Evolutionary conservation across 1,284 basidiomycete genomes (phyloP), one percentile per base, ranked within the genome.

Genomic region (Coriolopsis trogii): DNA sequence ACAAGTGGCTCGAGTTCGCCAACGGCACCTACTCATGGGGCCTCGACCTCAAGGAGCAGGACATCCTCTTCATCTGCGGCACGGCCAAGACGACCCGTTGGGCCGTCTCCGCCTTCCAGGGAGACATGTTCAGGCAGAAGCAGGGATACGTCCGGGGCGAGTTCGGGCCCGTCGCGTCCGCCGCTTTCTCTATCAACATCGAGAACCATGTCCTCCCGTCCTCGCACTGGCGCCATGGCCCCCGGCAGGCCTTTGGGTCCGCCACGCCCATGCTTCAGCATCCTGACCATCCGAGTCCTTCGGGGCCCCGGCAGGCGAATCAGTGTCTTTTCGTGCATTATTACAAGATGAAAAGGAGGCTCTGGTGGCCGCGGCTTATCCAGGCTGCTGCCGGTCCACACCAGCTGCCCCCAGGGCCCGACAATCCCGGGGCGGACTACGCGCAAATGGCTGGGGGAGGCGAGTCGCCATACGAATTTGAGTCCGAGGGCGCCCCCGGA

Each of bases 301-400:
- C n/a, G 15, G n/a, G 6, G 24, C 25, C 39, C 15, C 24, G 12
- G 9, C 28, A 26, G 3, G 9, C n/a, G n/a, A 21, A 61, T 28
- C 61, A 62, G 33, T 62, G 61, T 29, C 31, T 64, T 1, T 64
- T 64, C 50, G 29, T 64, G 30, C 55, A 59, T 18, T 65, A 65
- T 33, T 63, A 58, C 38, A 61, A 60, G 46, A 47, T 61, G 52
- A 65, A 62, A 44, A 45, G 43, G 4, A 40, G 57, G 5, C 44
- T 34, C 6, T 52, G 47, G 49, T 39, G 54, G 10, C 42, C 13
- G 15, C 10, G 21, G 21, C 54, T 51, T 8, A 50, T 62, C 6
- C 37, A 54, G 15, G 61, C 63, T 7, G 55, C 46, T 0, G 60
- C 61, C 2, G 61, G 59, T 18, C 58, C 59, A 3, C 49, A 55